Evolutionary conservation across 1,139 yeast genomes (phyloP), one percentile per base, ranked within the genome.

Genomic region (Pichia sp.): DNA sequence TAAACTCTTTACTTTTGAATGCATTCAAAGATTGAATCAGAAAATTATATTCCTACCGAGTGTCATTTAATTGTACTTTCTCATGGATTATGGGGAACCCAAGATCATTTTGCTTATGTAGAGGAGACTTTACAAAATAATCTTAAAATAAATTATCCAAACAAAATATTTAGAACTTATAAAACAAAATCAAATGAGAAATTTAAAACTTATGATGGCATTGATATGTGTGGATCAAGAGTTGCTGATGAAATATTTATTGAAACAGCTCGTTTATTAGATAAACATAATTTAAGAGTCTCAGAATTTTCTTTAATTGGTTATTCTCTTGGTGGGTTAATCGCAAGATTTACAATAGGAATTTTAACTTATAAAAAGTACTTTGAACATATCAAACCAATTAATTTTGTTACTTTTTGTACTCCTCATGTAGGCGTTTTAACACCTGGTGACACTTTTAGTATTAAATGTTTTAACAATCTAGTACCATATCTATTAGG

Each of bases 31-130:
- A 6, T 9, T 8, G 28, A 40, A 29, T 37, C 30, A 5, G 4
- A 36, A 10, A 5, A 26, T 26, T 16, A n/a, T 7, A 4, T 2
- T 10, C 28, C 35, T 20, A 10, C 35, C 20, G 41, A 48, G 11
- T 58, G 57, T 54, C 95, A 86, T 61, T 68, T 86, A 39, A 74
- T 86, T 9, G 77, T 85, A 3, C 69, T 87, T 25, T 85, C 83
- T 42, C 95, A 86, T 64, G 95, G 95, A 0, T 71, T 87, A 38
- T 86, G 95, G 95, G 96, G 95, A 3, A 77, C 79, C 46, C 67
- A 78, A 7, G 65, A 74, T 43, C 95, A 87, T 56, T 76, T 87
- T 62, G 73, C 71, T 43, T 82, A 84, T 58, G 65, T 81, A 35
- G 69, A 68, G 45, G 55, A 65, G 8, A 73, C 71, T 49, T 55